Base-by-base conservation (phyloP, 352 stramenopile species). In the Phytophthora palmivora region DNA sequence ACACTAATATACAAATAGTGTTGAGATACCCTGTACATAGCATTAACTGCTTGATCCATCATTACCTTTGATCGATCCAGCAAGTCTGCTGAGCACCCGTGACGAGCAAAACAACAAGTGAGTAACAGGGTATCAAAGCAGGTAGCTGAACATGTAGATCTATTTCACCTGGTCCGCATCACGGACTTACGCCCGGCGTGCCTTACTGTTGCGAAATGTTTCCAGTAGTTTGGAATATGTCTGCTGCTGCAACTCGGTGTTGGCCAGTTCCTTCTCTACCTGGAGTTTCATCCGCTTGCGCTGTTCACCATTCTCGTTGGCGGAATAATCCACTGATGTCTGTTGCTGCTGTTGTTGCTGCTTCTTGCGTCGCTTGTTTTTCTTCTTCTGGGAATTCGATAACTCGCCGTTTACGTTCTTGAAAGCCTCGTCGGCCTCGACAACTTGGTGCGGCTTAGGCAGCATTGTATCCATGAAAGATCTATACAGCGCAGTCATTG, bases 381-480 rank as follows among this genome's bases (percentile, higher is more conserved):
- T 72, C 58, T 78, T 86, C 70, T 85, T 83, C 58, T 74, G 74
- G 9, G 52, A 36, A 22, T n/a, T 41, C 16, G 51, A 34, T 9
- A 32, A 10, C 12, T 63, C 58, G 15, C 38, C 41, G 10, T 47
- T 44, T 42, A 36, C 44, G 14, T 58, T 52, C 36, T 50, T 64
- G 10, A 37, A 39, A 19, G 63, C 30, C 48, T 74, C 52, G 18
- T 74, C 52, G 12, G 43, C 43, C 4, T 69, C 28, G 1, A 38
- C 47, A 18, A 42, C 51, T 22, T 73, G 65, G 34, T 82, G 72
- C 4, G 83, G 67, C 58, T 94, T 93, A 6, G 78, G 70, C 45
- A 96, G 71, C 80, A 96, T 92, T 62, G 84, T 88, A 60, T 96
- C 87, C 85, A 96, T 91, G 58, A 94, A 96, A 39, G 83, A 90